A percentile compares a stretch with the other conserved stretches of the same genome.
Conservation (phyloP, 306 rosid species). For the Sesbania bispinosa region DNA sequence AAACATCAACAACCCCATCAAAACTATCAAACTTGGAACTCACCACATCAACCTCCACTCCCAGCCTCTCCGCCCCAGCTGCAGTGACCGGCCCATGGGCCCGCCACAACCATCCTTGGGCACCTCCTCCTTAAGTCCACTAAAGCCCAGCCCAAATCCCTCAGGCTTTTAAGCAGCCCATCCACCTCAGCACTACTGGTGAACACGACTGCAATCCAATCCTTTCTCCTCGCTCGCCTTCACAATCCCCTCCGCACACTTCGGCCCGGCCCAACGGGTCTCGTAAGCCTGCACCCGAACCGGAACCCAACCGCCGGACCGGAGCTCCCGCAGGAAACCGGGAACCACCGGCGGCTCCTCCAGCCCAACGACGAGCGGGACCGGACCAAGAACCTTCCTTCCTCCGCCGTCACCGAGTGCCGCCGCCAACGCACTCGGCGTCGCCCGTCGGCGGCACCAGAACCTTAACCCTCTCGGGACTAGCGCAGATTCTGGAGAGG, state of each 20-base stretch:
- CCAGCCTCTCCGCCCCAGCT: slow-evolving; percentile 59
- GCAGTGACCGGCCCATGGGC: slow-evolving; percentile 77
- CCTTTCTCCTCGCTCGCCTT: slow-evolving; percentile 34
- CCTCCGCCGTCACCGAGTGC: slow-evolving; percentile 49
- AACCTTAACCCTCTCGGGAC: slow-evolving; percentile 27
- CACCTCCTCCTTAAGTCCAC: slow-evolving; percentile 42
- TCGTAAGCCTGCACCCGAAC: slow-evolving; percentile 63
- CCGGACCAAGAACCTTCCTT: slow-evolving; percentile 55
- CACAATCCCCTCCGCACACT: slow-evolving; percentile 52
- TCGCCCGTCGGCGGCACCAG: slow-evolving; percentile 58
- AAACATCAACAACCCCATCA: slow-evolving; percentile 60
- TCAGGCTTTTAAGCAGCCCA: slow-evolving; percentile 66
- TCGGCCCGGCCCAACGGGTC: slow-evolving; percentile 66
- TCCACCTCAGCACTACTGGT: slow-evolving; percentile 88
- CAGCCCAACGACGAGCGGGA: slow-evolving; percentile 49
- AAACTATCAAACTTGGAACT: slow-evolving; percentile 68
- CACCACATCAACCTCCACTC: slow-evolving; percentile 66
- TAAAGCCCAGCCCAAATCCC: slow-evolving; percentile 53
- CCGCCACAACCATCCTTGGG: slow-evolving; percentile 54
- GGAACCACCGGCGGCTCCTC: slow-evolving; percentile 78
- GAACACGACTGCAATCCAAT: slow-evolving; percentile 61
- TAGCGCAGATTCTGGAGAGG: slow-evolving; percentile 31
- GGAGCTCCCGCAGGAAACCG: slow-evolving; percentile 47
- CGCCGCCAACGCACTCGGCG: slow-evolving; percentile 42
- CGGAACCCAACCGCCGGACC: slow-evolving; percentile 42